phyloP scores from a whole-genome alignment of 1,139 yeast genomes.

The Blastobotrys aristatus region DNA sequence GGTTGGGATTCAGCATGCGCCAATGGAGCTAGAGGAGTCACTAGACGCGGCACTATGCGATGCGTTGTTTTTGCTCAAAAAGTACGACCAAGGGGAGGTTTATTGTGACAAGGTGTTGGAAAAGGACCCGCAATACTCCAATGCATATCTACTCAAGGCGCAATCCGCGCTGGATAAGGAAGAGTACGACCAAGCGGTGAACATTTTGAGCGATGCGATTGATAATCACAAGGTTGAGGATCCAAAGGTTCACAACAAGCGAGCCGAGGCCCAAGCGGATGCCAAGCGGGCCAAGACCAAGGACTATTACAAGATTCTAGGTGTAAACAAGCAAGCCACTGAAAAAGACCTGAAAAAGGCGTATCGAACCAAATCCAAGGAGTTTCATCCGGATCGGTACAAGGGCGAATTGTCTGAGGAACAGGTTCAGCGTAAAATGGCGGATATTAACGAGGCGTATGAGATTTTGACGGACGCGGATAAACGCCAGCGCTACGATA shows the following conservation, averaged over 20 bases:
- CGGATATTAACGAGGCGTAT: slow-evolving; percentile 89
- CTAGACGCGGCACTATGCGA: slow-evolving; percentile 47
- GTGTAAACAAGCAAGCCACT: slow-evolving; percentile 61
- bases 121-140: slow-evolving; percentile 40
- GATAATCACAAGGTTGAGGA: slow-evolving; percentile 43
- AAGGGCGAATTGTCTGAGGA: slow-evolving; percentile 64
- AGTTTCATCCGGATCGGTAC: slow-evolving; percentile 88
- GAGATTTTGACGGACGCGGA: slow-evolving; percentile 72
- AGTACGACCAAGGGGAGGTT: slow-evolving; percentile 32
- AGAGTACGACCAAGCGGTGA: slow-evolving; percentile 43
- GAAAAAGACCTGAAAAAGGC: slow-evolving; percentile 75
- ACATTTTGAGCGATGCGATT: slow-evolving; percentile 39
- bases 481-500: slow-evolving; percentile 59
- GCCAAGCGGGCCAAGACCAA: slow-evolving; percentile 50
- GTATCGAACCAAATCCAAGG: slow-evolving; percentile 69
- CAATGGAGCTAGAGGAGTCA: slow-evolving; percentile 28
- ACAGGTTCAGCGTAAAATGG: slow-evolving; percentile 77
- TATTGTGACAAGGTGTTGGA: slow-evolving; percentile 39
- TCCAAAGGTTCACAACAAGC: slow-evolving; percentile 44
- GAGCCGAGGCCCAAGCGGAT: slow-evolving; percentile 49
- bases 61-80: slow-evolving; percentile 37
- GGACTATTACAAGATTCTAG: slow-evolving; percentile 80
- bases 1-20: slow-evolving; percentile 14
- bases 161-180: slow-evolving; percentile 41
- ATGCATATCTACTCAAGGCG: slow-evolving; percentile 44